Evolutionary conservation across 345 rosid genomes (phyloP).

Genomic region (Hibiscus mutabilis): DNA sequence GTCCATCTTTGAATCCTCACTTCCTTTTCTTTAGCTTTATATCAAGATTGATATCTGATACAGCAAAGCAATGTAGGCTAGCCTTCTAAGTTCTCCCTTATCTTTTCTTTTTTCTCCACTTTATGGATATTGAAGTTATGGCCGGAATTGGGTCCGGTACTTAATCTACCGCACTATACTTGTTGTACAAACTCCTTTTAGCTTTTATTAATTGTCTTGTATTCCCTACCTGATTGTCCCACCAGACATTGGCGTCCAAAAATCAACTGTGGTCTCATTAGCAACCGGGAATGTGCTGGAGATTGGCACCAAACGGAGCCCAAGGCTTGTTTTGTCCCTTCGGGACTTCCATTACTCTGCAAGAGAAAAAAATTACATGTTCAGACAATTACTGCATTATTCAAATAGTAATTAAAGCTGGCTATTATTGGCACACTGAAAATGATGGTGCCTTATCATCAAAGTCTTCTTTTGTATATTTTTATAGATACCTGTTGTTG

Average conservation of each 20-base stretch:
- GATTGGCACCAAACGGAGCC: conserved; percentile 80
- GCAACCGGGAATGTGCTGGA: conserved; percentile 68
- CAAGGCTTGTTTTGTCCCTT: conserved; percentile 49
- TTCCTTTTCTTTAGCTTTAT: too few species aligned
- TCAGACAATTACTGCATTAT: not conserved
- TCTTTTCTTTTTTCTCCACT: too few species aligned
- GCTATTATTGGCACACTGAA: not conserved
- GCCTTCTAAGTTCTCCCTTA: not conserved
- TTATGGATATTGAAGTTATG: too few species aligned
- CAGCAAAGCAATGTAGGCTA: too few species aligned
- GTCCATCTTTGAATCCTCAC: too few species aligned
- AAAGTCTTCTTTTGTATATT: not conserved
- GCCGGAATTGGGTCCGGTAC: too few species aligned
- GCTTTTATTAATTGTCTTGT: not conserved
- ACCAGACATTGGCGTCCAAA: conserved; percentile 75
- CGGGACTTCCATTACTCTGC: conserved; percentile 33
- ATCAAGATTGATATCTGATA: too few species aligned
- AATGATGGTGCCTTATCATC: not conserved
- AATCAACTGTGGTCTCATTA: conserved; percentile 49
- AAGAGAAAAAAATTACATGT: not conserved
- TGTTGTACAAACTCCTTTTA: not conserved
- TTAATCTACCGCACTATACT: not conserved
- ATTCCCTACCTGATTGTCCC: conserved; percentile 41
- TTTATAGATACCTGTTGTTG: conserved; percentile 52
- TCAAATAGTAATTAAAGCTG: not conserved